These are phyloP conservation scores for Pittosporum tobira DNA, from an alignment of 129 eudicot genomes.

Conservation along the genomic window DNA sequence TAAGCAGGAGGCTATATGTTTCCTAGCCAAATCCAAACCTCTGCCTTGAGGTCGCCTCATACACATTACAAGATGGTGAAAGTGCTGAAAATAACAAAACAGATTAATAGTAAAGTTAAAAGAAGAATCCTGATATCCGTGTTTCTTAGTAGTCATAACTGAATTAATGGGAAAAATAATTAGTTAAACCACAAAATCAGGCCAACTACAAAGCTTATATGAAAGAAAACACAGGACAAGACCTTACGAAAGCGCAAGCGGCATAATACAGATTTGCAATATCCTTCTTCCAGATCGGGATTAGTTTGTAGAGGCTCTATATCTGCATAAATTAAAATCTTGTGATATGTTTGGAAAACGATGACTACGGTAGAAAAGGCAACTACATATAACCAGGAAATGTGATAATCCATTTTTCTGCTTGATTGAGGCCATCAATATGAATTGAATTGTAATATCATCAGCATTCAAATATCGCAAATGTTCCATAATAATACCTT, in stretches of 20 bases:
- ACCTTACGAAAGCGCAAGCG: conserved; percentile 99
- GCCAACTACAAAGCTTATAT: neutral
- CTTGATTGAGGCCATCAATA: too few species aligned
- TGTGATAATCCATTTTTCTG: neutral
- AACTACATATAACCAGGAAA: neutral
- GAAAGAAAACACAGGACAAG: conserved; percentile 61
- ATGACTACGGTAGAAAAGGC: neutral
- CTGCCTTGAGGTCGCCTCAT: conserved; percentile 87
- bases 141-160: neutral
- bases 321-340: conserved; percentile 42
- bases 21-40: conserved; percentile 88
- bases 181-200: neutral
- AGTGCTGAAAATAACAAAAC: conserved; percentile 61
- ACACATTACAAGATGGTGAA: conserved; percentile 61
- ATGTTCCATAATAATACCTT: conserved; percentile 38
- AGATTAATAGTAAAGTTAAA: conserved; percentile 17
- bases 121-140: neutral
- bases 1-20: conserved; percentile 66
- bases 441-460: too few species aligned
- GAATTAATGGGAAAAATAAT: neutral
- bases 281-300: conserved; percentile 86
- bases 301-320: conserved; percentile 73
- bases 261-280: conserved; percentile 83
- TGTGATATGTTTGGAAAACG: conserved; percentile 14
- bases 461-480: neutral